A percentile compares a stretch with the other conserved stretches of the same genome.
These are phyloP conservation scores for Gracilaria vermiculophylla DNA, from an alignment of 23 red algal genomes.

Conservation along the genomic window DNA sequence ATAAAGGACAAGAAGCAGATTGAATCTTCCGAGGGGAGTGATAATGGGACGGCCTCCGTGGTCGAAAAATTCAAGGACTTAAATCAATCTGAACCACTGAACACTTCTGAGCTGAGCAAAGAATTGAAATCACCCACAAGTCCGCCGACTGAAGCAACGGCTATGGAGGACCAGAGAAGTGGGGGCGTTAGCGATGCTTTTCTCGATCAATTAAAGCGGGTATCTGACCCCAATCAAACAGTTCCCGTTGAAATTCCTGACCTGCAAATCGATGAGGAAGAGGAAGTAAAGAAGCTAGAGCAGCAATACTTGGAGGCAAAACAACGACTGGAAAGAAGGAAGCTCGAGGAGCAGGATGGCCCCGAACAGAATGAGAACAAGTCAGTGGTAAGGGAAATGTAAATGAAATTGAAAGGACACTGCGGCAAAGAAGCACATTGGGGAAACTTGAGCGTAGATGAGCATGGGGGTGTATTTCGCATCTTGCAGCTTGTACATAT, in stretches of 20 bases:
- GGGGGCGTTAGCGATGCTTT: background rate
- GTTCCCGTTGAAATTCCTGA: constrained; percentile 43
- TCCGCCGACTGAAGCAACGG: background rate
- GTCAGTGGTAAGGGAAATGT: background rate
- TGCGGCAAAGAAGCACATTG: background rate
- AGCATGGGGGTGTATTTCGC: background rate
- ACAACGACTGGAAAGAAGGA: constrained; percentile 30
- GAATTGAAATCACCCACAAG: background rate
- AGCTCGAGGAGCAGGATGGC: background rate
- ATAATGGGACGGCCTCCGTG: background rate
- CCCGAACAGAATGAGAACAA: constrained; percentile 7
- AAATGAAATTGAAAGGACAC: background rate
- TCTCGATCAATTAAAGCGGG: constrained; percentile 50
- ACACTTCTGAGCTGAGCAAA: background rate
- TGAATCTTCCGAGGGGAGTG: background rate
- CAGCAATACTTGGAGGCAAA: constrained; percentile 39
- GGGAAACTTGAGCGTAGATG: background rate
- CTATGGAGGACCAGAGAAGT: background rate
- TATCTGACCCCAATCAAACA: constrained; percentile 40
- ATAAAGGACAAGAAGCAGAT: background rate
- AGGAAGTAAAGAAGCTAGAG: constrained; percentile 41
- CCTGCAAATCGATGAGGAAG: constrained; percentile 27
- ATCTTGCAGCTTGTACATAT: background rate
- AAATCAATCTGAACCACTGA: background rate
- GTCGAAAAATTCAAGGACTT: background rate